Conservation (phyloP, 78 protist genomes). For the slime mould (Dictyostelium discoideum) region dicty_2.7 NC_007090.3:2852001-2852500, state of each 20-base stretch:
- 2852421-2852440: background rate
- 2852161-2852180: no score
- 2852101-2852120: constrained; percentile 34
- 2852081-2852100: constrained; percentile 41
- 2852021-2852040: constrained; percentile 38
- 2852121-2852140: constrained; percentile 36
- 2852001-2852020: constrained; percentile 47
- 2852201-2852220: background rate
- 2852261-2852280: constrained; percentile 58
- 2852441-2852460: background rate
- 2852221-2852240: background rate
- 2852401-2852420: background rate
- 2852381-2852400: background rate
- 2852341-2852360: constrained; percentile 22
- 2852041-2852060: background rate
- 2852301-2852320: constrained; percentile 63
- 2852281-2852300: constrained; percentile 42
- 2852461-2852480: background rate
- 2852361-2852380: background rate
- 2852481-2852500: background rate
- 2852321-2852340: constrained; percentile 45
- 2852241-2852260: constrained; percentile 71
- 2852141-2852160: background rate
- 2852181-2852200: no score
- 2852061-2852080: constrained; percentile 39